phyloP scores from a whole-genome alignment of 768 basidiomycete species.

The Candolleomyces eurysporus region DNA sequence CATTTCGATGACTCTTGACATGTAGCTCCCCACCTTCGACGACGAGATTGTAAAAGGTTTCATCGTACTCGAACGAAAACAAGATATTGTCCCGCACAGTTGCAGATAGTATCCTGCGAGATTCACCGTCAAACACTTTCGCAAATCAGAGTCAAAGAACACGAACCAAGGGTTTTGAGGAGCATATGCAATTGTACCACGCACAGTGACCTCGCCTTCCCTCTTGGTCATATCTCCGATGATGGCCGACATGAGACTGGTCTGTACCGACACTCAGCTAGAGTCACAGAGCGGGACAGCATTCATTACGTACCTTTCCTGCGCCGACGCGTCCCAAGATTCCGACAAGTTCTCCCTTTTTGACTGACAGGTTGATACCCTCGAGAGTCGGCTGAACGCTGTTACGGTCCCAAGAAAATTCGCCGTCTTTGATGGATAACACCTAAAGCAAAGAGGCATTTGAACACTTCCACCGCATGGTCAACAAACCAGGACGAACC shows the following conservation, averaged over 20 bases:
- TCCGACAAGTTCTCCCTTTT: constrained; percentile 83
- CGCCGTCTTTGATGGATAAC: constrained; percentile 68
- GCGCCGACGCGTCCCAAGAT: constrained; percentile 87
- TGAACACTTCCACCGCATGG: background rate
- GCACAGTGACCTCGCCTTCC: constrained; percentile 70
- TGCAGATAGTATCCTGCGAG: constrained; percentile 73
- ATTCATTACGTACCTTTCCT: constrained; percentile 63
- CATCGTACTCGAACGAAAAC: constrained; percentile 88
- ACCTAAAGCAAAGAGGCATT: constrained; percentile 34
- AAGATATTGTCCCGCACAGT: constrained; percentile 88
- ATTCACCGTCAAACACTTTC: background rate
- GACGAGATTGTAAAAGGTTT: constrained; percentile 78
- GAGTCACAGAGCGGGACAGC: background rate
- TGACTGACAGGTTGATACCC: constrained; percentile 69
- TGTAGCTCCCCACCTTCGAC: constrained; percentile 56
- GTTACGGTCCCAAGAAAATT: constrained; percentile 76
- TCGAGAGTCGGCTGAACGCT: constrained; percentile 64
- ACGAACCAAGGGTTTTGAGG: constrained; percentile 81
- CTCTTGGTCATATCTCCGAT: constrained; percentile 83
- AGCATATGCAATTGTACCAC: constrained; percentile 77
- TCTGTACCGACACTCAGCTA: constrained; percentile 35
- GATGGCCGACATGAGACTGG: constrained; percentile 73
- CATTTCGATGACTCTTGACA: background rate
- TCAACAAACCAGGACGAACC: constrained; percentile 27
- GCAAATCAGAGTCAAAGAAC: background rate